A percentile compares a stretch with the other conserved stretches of the same genome.
Conservation (phyloP, 345 rosid species). For the Streptanthus diversifolius region DNA sequence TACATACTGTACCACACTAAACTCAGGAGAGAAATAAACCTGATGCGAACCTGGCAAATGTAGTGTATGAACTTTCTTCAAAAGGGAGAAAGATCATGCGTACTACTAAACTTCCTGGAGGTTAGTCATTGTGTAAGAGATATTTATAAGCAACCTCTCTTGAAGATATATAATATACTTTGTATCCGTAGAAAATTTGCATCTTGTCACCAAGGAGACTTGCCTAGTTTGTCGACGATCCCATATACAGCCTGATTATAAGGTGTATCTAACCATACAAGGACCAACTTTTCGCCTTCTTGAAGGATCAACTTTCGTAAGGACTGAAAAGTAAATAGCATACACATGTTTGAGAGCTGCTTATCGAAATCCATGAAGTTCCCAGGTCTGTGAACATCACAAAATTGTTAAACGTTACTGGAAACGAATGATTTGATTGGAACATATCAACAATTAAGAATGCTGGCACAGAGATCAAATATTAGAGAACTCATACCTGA, state of each 20-base stretch:
- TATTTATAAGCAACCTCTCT: not conserved
- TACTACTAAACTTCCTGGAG: constrained; percentile 89
- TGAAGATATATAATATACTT: not conserved
- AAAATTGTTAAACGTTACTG: constrained; percentile 7
- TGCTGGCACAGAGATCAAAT: not conserved
- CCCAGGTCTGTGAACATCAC: constrained; percentile 49
- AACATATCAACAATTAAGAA: constrained; percentile 1
- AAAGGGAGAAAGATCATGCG: constrained; percentile 92
- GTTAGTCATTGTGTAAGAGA: constrained; percentile 2
- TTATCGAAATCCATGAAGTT: constrained; percentile 52
- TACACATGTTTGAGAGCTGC: constrained; percentile 79
- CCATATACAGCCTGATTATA: constrained; percentile 97
- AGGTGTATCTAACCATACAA: constrained; percentile 94
- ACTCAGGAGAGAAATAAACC: constrained; percentile 70
- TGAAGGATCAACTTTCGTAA: constrained; percentile 84
- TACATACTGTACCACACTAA: not conserved
- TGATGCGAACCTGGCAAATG: constrained; percentile 98
- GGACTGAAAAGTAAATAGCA: constrained; percentile 80
- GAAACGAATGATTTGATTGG: not conserved
- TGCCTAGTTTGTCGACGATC: constrained; percentile 88
- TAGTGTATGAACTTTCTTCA: constrained; percentile 91
- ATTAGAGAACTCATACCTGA: constrained; percentile 53
- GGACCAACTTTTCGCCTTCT: constrained; percentile 93
- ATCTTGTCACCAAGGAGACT: constrained; percentile 6
- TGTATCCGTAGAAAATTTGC: not conserved